Conservation (phyloP, 2,329 filamentous ascomycete species). For the Aspergillus sclerotialis region DNA sequence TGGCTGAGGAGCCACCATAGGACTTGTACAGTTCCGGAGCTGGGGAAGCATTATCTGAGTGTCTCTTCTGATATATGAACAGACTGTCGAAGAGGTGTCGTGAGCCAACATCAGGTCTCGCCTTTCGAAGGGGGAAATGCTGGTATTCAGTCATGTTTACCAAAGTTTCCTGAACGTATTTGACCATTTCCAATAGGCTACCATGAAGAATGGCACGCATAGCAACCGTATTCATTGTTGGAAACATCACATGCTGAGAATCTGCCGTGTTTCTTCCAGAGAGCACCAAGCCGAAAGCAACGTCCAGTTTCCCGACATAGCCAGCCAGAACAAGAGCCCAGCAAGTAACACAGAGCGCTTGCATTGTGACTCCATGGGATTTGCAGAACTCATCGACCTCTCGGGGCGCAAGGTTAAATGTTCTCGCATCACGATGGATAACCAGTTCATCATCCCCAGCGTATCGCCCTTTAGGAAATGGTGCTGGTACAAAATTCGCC, state of each 20-base stretch:
- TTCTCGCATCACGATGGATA: constrained; percentile 22
- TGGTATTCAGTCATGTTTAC: constrained; percentile 62
- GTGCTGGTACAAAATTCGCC: constrained; percentile 39
- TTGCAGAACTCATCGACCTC: constrained; percentile 57
- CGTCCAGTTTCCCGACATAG: constrained; percentile 58
- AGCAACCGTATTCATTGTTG: constrained; percentile 85
- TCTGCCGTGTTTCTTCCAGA: constrained; percentile 74
- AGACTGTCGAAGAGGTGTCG: constrained; percentile 54
- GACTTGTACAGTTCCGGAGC: constrained; percentile 51
- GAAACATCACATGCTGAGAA: constrained; percentile 65
- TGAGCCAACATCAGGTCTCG: constrained; percentile 47
- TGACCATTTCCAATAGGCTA: constrained; percentile 55
- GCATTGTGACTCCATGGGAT: constrained; percentile 60
- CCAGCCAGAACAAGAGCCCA: constrained; percentile 67
- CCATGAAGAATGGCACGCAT: constrained; percentile 69
- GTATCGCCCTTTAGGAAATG: constrained; percentile 31
- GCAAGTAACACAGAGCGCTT: constrained; percentile 67
- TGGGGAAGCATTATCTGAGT: constrained; percentile 21
- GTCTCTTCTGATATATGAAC: constrained; percentile 58
- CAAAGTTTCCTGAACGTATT: constrained; percentile 66
- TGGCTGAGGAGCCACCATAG: constrained; percentile 55
- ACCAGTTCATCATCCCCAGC: constrained; percentile 6
- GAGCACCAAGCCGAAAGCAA: constrained; percentile 75
- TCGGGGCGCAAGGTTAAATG: constrained; percentile 25
- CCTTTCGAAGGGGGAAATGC: constrained; percentile 68